Conservation (phyloP, 169 alveolate species). For the Cryptosporidium ryanae region DNA sequence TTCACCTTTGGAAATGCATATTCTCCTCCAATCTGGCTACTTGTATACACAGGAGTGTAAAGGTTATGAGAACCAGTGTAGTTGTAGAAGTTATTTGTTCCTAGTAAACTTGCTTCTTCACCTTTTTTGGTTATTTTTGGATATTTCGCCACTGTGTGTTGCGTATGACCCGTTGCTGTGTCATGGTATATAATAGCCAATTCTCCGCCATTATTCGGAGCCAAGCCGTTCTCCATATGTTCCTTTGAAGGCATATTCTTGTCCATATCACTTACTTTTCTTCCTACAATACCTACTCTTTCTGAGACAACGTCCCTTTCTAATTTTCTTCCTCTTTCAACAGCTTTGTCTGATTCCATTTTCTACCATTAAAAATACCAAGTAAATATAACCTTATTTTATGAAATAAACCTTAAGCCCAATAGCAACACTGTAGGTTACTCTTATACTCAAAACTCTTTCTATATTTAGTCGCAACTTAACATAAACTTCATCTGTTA, state of each 20-base stretch:
- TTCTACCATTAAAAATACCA: background rate
- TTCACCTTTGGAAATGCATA: constrained; percentile 60
- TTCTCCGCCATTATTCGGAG: constrained; percentile 64
- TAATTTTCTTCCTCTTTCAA: constrained; percentile 46
- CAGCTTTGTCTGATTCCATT: constrained; percentile 49
- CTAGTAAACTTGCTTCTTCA: constrained; percentile 52
- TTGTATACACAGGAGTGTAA: constrained; percentile 59
- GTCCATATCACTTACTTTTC: constrained; percentile 62
- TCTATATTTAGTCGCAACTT: no score
- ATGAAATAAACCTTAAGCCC: no score
- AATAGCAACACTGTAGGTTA: no score
- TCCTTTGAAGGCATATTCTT: constrained; percentile 38
- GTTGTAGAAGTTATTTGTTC: constrained; percentile 1
- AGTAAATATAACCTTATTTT: no score
- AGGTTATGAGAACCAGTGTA: constrained; percentile 13
- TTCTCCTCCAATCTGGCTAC: constrained; percentile 51
- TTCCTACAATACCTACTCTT: constrained; percentile 47
- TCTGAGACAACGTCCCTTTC: constrained; percentile 24
- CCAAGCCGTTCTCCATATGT: constrained; percentile 36
- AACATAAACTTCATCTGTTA: no score
- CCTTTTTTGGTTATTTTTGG: constrained; percentile 43
- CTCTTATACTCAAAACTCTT: no score
- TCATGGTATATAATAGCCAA: constrained; percentile 58
- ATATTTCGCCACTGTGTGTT: constrained; percentile 33
- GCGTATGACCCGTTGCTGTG: constrained; percentile 45